Conservation (phyloP, 139 green algal genomes). For the Pseudopediastrum boryanum region DNA sequence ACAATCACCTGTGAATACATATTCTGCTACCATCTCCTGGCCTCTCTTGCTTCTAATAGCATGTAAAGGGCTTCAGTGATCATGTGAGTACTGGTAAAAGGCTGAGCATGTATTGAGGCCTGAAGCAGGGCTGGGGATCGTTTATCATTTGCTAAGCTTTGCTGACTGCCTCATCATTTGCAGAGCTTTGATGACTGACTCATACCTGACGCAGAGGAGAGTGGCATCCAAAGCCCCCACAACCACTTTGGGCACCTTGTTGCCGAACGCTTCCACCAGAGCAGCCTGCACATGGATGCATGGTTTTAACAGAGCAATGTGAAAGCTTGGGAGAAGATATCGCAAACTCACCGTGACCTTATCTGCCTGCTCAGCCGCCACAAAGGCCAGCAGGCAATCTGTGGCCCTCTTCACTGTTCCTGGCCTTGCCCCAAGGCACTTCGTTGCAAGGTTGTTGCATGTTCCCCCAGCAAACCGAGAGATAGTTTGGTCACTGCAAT, state of each 20-base stretch:
- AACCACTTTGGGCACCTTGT: constrained; percentile 94
- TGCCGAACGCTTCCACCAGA: constrained; percentile 66
- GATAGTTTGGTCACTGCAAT: constrained; percentile 50
- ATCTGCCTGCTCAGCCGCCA: constrained; percentile 88
- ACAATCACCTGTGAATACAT: no score
- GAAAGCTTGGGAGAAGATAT: no score
- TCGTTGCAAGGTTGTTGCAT: constrained; percentile 69
- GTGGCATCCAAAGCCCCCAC: constrained; percentile 77
- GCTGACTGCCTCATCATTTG: no score
- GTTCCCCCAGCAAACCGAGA: constrained; percentile 19
- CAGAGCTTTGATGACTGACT: no score
- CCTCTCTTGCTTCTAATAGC: no score
- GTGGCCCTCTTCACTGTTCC: constrained; percentile 72
- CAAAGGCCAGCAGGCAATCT: constrained; percentile 74
- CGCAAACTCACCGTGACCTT: constrained; percentile 62
- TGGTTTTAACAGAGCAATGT: background rate
- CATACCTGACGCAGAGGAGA: constrained; percentile 58
- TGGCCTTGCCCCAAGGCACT: constrained; percentile 84
- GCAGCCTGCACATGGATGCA: constrained; percentile 57
- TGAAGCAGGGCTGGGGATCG: no score
- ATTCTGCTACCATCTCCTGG: no score
- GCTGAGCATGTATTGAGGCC: no score
- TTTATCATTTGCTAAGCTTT: no score
- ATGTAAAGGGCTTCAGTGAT: no score
- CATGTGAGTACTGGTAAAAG: no score